Percentiles rank a stretch among this genome's conserved stretches.
These are phyloP conservation scores for Amphirosellinia nigrospora DNA, from an alignment of 495 filamentous ascomycete genomes.

Conservation along the genomic window DNA sequence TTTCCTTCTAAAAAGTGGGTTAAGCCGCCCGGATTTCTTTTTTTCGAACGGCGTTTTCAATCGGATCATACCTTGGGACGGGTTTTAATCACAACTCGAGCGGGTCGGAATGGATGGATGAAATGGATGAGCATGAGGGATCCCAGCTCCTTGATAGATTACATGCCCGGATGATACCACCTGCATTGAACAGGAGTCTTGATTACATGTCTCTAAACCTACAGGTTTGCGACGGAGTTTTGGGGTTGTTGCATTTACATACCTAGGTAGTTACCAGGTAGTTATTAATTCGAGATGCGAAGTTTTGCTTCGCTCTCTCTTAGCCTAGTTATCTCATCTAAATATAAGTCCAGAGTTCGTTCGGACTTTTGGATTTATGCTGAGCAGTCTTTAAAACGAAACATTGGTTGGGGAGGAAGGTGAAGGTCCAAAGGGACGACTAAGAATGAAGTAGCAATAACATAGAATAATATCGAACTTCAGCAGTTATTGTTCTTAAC, in stretches of 20 bases:
- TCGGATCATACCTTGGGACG: not conserved
- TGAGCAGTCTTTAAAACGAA: too few species aligned
- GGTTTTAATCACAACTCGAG: too few species aligned
- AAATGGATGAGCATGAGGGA: not conserved
- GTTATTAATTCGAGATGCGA: not conserved
- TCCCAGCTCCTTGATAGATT: not conserved
- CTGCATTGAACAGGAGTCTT: slow-evolving; percentile 24
- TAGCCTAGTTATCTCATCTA: not conserved
- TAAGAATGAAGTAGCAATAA: too few species aligned
- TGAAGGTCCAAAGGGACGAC: too few species aligned
- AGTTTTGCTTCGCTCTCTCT: not conserved
- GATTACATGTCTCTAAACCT: not conserved
- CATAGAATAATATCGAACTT: too few species aligned
- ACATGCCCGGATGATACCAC: slow-evolving; percentile 18
- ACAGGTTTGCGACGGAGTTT: slow-evolving; percentile 1
- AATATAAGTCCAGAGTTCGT: too few species aligned
- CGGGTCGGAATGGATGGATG: not conserved
- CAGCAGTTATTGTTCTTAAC: too few species aligned
- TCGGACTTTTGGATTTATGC: too few species aligned
- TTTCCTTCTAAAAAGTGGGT: not conserved
- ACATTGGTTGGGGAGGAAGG: too few species aligned
- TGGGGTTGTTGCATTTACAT: not conserved
- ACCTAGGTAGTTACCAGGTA: not conserved
- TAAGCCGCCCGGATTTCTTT: not conserved
- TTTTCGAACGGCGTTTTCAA: slow-evolving; percentile 16